Evolutionary conservation across 176 grass and related monocot genomes (phyloP), one percentile per base, ranked within the genome.

Genomic region (Canna indica): DNA sequence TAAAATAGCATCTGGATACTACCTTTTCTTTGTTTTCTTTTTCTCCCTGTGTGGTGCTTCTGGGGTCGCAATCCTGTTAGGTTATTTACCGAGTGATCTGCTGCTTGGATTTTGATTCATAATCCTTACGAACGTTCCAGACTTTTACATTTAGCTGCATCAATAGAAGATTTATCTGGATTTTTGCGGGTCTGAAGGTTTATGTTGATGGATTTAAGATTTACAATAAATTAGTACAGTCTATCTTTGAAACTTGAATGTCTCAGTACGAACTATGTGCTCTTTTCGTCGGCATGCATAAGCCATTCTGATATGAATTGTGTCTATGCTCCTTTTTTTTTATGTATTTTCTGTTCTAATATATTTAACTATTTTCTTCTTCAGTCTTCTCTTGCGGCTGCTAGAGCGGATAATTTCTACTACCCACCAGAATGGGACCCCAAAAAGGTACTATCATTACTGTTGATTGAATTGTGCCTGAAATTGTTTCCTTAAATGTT

Each of bases 401-500:
- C 67, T 47, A 69, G 67, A 69, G 67, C 67, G 20, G 67, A 62
- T 62, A 34, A 62, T 78, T 97, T 97, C 77, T 97, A 97, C 79
- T 97, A 90, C 58, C 94, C 94, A 13, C 89, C 94, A 36, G 94
- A 97, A 97, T 97, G 94, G 94, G 86, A 82, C 24, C 86, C 94
- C 2, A 97, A 97, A 82, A 90, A 97, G 88, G 93, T 87, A 78
- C 18, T 20, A 2, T 59, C 66, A 73, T 36, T 29, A 22, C 27
- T 29, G 38, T 64, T 71, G 56, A 63, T 31, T 8, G 26, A 12
- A 52, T 25, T 59, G 15, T 75, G 46, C 15, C 29, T 74, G 42
- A 53, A 32, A 50, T 28, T 41, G 64, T 13, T 39, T 64, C 62
- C 56, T 22, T 7, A 61, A 71, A 38, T 74, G 16, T 67, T 71